Conservation (phyloP, 148 eudicot species). For the Rhododendron williamsianum region DNA sequence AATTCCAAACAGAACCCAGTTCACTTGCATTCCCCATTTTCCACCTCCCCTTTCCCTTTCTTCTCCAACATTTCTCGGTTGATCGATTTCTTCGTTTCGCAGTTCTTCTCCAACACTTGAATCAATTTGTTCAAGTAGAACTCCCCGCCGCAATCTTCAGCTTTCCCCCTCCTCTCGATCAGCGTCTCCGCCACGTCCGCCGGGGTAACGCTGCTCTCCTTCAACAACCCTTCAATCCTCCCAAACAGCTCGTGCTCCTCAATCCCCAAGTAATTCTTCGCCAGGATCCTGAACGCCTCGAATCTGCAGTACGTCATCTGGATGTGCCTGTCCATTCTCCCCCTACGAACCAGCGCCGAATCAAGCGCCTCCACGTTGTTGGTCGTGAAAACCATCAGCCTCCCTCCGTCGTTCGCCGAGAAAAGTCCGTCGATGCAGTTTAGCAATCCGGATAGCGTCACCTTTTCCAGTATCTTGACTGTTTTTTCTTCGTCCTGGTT, state of each 20-base stretch:
- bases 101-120: neutral
- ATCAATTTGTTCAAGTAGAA: neutral
- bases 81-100: neutral
- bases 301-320: slow-evolving; percentile 39
- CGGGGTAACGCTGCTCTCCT: slow-evolving; percentile 36
- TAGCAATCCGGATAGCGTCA: slow-evolving; percentile 37
- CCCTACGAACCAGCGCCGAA: slow-evolving; percentile 42
- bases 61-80: neutral
- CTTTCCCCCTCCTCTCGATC: slow-evolving; percentile 24
- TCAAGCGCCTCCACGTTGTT: slow-evolving; percentile 43
- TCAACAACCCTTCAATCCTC: slow-evolving; percentile 20
- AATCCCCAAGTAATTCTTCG: slow-evolving; percentile 32
- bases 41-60: neutral
- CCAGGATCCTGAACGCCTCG: slow-evolving; percentile 44
- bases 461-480: neutral
- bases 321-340: slow-evolving; percentile 54
- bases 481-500: neutral
- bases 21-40: neutral
- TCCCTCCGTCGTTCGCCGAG: slow-evolving; percentile 49
- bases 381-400: slow-evolving; percentile 47
- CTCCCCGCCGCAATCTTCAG: neutral
- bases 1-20: too few species aligned
- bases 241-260: slow-evolving; percentile 35
- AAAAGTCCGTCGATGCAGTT: slow-evolving; percentile 55
- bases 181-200: slow-evolving; percentile 56